A percentile compares a stretch with the other conserved stretches of the same genome.
Evolutionary conservation across 2,329 filamentous ascomycete genomes (phyloP).

Genomic region (Coniochaeta sp.): DNA sequence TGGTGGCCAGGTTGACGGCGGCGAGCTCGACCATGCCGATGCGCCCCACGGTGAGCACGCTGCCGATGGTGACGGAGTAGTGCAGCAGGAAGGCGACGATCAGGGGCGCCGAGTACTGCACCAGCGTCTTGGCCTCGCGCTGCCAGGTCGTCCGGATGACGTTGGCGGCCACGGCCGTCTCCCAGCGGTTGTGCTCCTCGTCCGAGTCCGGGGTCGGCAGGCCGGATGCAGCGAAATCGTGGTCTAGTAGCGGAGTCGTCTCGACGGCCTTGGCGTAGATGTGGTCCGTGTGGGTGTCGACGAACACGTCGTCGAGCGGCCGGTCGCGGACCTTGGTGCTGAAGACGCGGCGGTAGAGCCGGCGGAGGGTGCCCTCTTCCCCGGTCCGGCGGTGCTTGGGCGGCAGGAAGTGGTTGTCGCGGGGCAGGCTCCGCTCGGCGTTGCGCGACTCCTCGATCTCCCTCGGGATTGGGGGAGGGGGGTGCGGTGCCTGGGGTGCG

Average conservation of each 20-base stretch:
- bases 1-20: conserved; percentile 49
- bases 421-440: conserved; percentile 37
- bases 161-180: conserved; percentile 58
- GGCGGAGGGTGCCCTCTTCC: conserved; percentile 26
- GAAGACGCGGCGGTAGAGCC: conserved; percentile 36
- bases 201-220: conserved; percentile 26
- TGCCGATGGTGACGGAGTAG: conserved; percentile 53
- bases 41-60: conserved; percentile 52
- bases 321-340: conserved; percentile 45
- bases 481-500: not conserved
- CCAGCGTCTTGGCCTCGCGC: conserved; percentile 34
- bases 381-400: conserved; percentile 41
- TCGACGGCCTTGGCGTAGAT: not conserved
- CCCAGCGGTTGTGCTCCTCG: conserved; percentile 51
- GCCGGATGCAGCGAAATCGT: not conserved
- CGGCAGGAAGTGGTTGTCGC: conserved; percentile 59
- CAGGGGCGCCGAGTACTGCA: conserved; percentile 44
- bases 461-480: not conserved
- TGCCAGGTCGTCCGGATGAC: conserved; percentile 64
- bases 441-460: conserved; percentile 38
- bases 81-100: conserved; percentile 34
- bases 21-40: conserved; percentile 49
- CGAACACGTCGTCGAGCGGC: conserved; percentile 2
- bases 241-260: not conserved
- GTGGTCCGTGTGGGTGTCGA: not conserved